Conservation (phyloP, 352 stramenopile species). For the Pythium aphanidermatum region DNA sequence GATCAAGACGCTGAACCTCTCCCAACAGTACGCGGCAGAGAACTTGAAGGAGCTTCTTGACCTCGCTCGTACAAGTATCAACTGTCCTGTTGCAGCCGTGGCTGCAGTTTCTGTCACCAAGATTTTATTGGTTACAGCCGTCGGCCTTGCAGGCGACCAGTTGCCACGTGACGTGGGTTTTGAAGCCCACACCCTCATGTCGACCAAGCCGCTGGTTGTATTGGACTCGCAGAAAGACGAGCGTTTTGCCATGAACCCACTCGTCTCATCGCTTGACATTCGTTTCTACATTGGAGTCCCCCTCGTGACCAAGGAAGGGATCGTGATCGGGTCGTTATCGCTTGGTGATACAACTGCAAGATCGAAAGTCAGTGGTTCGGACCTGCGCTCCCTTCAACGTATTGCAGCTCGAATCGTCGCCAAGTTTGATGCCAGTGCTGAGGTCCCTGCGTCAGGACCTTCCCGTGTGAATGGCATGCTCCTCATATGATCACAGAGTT, state of each 20-base stretch:
- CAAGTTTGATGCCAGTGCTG: conserved; percentile 60
- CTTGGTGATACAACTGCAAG: conserved; percentile 61
- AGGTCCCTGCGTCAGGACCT: conserved; percentile 4
- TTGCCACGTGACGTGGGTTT: conserved; percentile 69
- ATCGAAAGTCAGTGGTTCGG: conserved; percentile 52
- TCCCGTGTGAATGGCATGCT: conserved; percentile 11
- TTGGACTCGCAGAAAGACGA: conserved; percentile 73
- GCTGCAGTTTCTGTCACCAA: conserved; percentile 64
- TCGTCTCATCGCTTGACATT: conserved; percentile 63
- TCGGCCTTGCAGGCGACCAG: conserved; percentile 70
- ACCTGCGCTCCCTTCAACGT: conserved; percentile 61
- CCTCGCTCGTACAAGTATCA: conserved; percentile 57
- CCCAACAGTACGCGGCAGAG: conserved; percentile 69
- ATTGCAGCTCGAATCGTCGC: conserved; percentile 63
- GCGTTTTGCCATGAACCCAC: conserved; percentile 69
- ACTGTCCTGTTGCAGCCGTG: conserved; percentile 64
- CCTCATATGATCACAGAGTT: conserved; percentile 9
- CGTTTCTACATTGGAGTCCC: conserved; percentile 77
- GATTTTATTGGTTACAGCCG: conserved; percentile 69
- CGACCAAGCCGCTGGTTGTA: conserved; percentile 54
- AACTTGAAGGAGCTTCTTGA: conserved; percentile 68
- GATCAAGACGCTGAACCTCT: conserved; percentile 68
- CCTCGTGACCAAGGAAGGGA: conserved; percentile 58
- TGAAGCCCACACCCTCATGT: conserved; percentile 77
- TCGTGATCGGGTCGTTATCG: conserved; percentile 66